Conservation (phyloP, 169 alveolate genomes). For the Plasmodium reichenowi region DNA sequence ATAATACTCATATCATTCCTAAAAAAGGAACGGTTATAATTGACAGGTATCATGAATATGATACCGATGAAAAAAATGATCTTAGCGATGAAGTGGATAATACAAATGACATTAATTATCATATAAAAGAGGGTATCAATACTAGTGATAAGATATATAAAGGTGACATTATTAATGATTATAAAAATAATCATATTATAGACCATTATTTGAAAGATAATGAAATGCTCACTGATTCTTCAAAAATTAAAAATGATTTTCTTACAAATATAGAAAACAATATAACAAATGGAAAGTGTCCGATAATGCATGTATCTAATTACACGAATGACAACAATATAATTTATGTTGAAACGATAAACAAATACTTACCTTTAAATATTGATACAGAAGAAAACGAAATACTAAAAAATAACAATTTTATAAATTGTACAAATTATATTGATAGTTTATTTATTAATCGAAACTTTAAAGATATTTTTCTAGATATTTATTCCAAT, state of each 20-base stretch:
- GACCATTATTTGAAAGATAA: neutral
- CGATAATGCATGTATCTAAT: neutral
- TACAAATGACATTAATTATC: neutral
- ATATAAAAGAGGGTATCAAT: neutral
- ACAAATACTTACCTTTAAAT: neutral
- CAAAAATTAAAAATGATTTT: too few species aligned
- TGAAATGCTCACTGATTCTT: neutral
- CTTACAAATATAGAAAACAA: too few species aligned
- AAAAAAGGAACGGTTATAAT: conserved; percentile 22
- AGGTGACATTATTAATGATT: neutral
- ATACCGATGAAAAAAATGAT: conserved; percentile 9
- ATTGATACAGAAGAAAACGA: conserved; percentile 12
- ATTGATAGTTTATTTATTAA: conserved; percentile 26
- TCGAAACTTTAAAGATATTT: conserved; percentile 30
- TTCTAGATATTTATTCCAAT: conserved; percentile 12
- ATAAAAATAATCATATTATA: neutral
- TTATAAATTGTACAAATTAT: conserved; percentile 4
- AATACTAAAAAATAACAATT: conserved; percentile 9
- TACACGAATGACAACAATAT: neutral
- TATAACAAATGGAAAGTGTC: too few species aligned
- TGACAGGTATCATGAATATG: neutral
- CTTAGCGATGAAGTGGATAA: neutral
- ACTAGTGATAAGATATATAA: neutral
- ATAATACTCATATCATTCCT: conserved; percentile 11
- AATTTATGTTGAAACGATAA: conserved; percentile 5